Evolutionary conservation across 148 eudicot species (phyloP).

Genomic region (Silene latifolia): DNA sequence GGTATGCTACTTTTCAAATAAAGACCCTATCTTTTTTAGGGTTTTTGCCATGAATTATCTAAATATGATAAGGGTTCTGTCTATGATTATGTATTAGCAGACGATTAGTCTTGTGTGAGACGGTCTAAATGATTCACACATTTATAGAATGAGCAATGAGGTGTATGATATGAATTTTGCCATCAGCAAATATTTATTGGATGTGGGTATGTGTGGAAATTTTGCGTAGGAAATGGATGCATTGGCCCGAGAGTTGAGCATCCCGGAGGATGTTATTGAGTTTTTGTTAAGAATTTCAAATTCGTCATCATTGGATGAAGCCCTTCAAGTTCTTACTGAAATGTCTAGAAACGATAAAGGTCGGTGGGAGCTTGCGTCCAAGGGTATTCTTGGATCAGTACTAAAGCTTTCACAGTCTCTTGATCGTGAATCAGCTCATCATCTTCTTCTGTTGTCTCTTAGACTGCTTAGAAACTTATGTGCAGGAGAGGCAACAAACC

Average conservation of each 20-base stretch:
- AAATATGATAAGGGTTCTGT: not conserved
- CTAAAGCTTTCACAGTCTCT: conserved; percentile 47
- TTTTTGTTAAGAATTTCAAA: conserved; percentile 40
- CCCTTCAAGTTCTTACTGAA: conserved; percentile 45
- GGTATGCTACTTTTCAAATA: not conserved
- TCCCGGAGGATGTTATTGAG: conserved; percentile 40
- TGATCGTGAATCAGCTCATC: conserved; percentile 29
- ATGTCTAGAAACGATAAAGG: conserved; percentile 49
- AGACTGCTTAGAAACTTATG: conserved; percentile 81
- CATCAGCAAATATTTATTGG: not conserved
- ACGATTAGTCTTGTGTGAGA: no score
- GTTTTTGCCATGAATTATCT: not conserved
- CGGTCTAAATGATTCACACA: no score
- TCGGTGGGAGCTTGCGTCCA: conserved; percentile 59
- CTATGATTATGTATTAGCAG: not conserved
- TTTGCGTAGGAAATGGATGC: conserved; percentile 34
- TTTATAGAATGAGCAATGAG: no score
- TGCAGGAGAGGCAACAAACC: conserved; percentile 66
- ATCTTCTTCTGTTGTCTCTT: conserved; percentile 46
- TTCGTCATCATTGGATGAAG: conserved; percentile 38
- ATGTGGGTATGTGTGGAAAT: not conserved
- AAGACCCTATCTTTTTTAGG: not conserved
- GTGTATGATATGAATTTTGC: no score
- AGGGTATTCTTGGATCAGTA: conserved; percentile 32
- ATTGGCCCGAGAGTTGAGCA: conserved; percentile 11